Base-by-base conservation (phyloP, 208 protist species). In the Trypanosomatidae sp. region DNA sequence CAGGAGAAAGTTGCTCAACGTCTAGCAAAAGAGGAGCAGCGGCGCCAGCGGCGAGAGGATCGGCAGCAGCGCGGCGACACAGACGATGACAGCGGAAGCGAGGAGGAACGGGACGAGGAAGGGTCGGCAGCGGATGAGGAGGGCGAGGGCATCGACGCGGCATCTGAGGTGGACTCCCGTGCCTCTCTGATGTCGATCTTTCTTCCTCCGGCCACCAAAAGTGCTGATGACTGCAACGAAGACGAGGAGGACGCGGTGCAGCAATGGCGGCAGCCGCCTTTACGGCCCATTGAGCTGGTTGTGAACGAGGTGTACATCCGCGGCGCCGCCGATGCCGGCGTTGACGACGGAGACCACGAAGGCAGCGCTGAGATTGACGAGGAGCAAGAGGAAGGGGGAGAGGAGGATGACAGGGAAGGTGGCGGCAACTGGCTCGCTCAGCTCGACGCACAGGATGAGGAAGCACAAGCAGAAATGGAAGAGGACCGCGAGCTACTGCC, bases 361-460 rank as follows among this genome's bases (percentile, higher is more conserved):
- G 71, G 71, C 8, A 80, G 73, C 2, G 77, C 73, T 15, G 79
- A 71, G 49, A 69, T 78, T 12, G 72, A 87, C 13, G 85, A 86
- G n/a, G 85, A 85, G n/a, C 62, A 79, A 64, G 82, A 90, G 62
- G 86, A 85, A 50, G 70, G n/a, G 55, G 72, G n/a, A 0, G 80
- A 72, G 1, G 76, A 69, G 41, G 79, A 67, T 4, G 76, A 75
- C 25, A 75, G 59, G n/a, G 68, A 41, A 13, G 74, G 70, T n/a
- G 79, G 52, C 9, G 62, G n/a, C 17, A 58, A 41, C 30, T 74
- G 75, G 75, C 43, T 80, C 15, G 74, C 47, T 0, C 50, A 75
- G 50, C 69, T 75, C 25, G 62, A 79, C 25, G 71, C 75, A 46
- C 73, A 55, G 1, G 75, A 80, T 28, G 75, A 58, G 12, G 75